Evolutionary conservation across 768 basidiomycete species (phyloP).

Genomic region (Dentipellis sp.): DNA sequence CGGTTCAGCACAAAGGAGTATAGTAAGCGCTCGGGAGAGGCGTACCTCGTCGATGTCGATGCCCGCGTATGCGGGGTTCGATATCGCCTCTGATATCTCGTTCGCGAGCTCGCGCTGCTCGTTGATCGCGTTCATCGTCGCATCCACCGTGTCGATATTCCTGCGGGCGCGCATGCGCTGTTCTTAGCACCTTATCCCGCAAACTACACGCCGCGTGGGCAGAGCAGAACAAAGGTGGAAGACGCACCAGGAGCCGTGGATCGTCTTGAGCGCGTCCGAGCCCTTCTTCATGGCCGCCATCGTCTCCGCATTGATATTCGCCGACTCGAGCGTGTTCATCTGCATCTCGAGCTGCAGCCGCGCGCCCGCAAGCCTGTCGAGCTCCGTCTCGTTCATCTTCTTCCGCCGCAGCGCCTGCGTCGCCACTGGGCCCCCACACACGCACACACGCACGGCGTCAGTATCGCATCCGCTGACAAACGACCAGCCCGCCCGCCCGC

Average conservation of each 20-base stretch:
- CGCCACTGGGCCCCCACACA: slow-evolving; percentile 46
- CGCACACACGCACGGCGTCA: not conserved
- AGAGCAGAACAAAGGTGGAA: not conserved
- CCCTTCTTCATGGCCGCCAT: slow-evolving; percentile 98
- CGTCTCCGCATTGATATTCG: slow-evolving; percentile 96
- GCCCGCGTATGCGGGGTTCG: slow-evolving; percentile 52
- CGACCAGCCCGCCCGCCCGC: not conserved
- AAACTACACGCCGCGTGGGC: not conserved
- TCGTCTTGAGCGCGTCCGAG: slow-evolving; percentile 77
- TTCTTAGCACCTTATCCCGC: not conserved
- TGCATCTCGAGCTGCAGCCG: slow-evolving; percentile 92
- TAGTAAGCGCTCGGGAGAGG: slow-evolving; percentile 1
- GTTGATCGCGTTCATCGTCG: slow-evolving; percentile 76
- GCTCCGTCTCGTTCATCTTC: slow-evolving; percentile 80
- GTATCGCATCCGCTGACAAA: not conserved
- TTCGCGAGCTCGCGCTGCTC: slow-evolving; percentile 90
- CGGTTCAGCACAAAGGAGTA: not conserved
- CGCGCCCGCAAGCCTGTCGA: slow-evolving; percentile 78
- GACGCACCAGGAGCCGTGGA: slow-evolving; percentile 84
- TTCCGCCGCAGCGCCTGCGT: slow-evolving; percentile 87
- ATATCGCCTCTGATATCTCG: slow-evolving; percentile 87
- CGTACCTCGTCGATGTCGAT: slow-evolving; percentile 65
- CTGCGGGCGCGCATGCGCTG: slow-evolving; percentile 27
- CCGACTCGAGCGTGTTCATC: slow-evolving; percentile 93
- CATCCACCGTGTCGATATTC: slow-evolving; percentile 81